Conservation (phyloP, 2,329 filamentous ascomycete genomes). For the Dactylellina haptotyla region DNA sequence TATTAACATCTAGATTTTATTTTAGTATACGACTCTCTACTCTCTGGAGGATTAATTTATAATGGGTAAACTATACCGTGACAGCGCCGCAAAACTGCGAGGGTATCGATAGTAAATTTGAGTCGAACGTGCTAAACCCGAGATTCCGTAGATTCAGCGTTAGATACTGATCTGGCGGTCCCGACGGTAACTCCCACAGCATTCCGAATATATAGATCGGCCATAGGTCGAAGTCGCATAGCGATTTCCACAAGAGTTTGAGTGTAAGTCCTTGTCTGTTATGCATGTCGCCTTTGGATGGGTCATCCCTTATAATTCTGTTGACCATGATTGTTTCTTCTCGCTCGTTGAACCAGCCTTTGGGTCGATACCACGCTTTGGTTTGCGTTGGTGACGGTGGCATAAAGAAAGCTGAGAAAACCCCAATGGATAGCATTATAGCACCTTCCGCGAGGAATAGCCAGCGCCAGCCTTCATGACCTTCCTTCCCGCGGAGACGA, state of each 20-base stretch:
- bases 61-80: conserved; percentile 63
- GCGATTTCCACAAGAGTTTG: conserved; percentile 65
- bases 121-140: conserved; percentile 70
- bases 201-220: conserved; percentile 67
- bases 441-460: conserved; percentile 64
- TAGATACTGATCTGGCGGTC: conserved; percentile 67
- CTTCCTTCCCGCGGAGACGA: conserved; percentile 65
- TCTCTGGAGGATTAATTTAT: background rate
- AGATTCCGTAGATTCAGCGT: conserved; percentile 69
- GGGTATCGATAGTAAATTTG: conserved; percentile 68
- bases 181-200: conserved; percentile 66
- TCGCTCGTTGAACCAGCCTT: conserved; percentile 73
- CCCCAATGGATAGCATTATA: conserved; percentile 68
- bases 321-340: conserved; percentile 78
- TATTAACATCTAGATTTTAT: conserved; percentile 61
- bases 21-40: background rate
- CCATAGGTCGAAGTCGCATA: conserved; percentile 73
- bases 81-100: conserved; percentile 63
- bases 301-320: conserved; percentile 70
- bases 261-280: conserved; percentile 69
- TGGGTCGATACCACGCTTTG: conserved; percentile 69
- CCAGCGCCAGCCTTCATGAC: conserved; percentile 69
- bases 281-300: conserved; percentile 70
- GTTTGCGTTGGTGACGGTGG: conserved; percentile 74
- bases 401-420: conserved; percentile 70